These are phyloP conservation scores for Jacaranda copaia DNA, from an alignment of 257 asterid species.

Conservation along the genomic window DNA sequence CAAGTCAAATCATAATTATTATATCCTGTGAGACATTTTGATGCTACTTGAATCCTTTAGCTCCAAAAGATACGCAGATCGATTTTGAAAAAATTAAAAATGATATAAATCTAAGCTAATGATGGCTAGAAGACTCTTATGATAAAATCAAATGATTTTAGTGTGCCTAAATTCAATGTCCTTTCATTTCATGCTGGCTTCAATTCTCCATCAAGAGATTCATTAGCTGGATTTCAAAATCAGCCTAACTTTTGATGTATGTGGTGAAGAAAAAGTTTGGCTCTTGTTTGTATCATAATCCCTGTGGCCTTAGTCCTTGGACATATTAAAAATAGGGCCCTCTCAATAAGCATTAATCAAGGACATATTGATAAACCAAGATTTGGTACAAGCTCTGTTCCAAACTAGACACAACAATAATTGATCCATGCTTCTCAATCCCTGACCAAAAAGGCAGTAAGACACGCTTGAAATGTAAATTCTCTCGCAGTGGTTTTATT, in stretches of 20 bases:
- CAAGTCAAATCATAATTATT: no score
- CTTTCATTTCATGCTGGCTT: slow-evolving; percentile 11
- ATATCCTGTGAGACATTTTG: no score
- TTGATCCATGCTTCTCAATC: background rate
- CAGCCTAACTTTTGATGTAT: background rate
- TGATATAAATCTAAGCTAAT: no score
- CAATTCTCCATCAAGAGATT: background rate
- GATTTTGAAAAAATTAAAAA: no score
- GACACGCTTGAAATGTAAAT: no score
- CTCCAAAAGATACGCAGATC: no score
- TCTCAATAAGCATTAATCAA: background rate
- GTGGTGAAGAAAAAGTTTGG: background rate
- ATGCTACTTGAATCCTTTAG: no score
- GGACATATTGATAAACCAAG: background rate
- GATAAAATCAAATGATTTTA: no score
- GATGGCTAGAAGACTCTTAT: no score
- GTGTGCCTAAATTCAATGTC: background rate
- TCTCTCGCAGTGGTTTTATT: no score
- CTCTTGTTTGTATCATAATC: background rate
- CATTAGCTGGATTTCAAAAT: background rate
- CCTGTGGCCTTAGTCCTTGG: background rate
- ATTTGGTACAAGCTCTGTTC: background rate
- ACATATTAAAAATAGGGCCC: background rate
- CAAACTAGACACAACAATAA: background rate
- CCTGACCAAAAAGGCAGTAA: no score